These are phyloP conservation scores for Sporothrix sp. DNA, from an alignment of 2,329 filamentous ascomycete genomes.

Conservation along the genomic window DNA sequence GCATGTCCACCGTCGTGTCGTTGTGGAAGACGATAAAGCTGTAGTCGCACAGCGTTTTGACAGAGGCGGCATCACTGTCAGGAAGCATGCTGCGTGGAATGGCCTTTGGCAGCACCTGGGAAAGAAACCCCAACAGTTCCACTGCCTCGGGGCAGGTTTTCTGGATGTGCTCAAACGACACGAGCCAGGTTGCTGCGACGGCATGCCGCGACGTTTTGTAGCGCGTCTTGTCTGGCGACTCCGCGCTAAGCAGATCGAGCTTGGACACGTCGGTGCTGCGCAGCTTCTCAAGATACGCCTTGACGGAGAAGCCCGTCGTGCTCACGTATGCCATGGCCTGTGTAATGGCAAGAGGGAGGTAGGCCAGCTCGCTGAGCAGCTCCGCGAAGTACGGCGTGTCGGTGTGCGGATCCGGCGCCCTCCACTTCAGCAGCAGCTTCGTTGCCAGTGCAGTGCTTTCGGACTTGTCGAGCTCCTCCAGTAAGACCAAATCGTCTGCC, in stretches of 20 bases:
- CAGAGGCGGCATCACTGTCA: slow-evolving; percentile 16
- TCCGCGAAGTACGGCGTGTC: too few relatives aligned
- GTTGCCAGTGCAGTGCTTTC: background rate
- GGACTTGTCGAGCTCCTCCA: slow-evolving; percentile 20
- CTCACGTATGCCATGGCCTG: too few relatives aligned
- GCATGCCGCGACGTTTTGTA: slow-evolving; percentile 19
- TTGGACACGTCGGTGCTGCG: too few relatives aligned
- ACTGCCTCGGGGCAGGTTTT: slow-evolving; percentile 23
- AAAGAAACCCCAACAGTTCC: slow-evolving; percentile 29
- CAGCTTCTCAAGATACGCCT: too few relatives aligned
- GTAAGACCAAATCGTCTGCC: slow-evolving; percentile 16
- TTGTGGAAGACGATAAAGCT: slow-evolving; percentile 21
- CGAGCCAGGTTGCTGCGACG: slow-evolving; percentile 30
- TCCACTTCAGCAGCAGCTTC: background rate
- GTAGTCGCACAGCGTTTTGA: slow-evolving; percentile 26
- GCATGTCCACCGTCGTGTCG: slow-evolving; percentile 27
- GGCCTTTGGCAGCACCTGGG: slow-evolving; percentile 30
- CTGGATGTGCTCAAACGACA: slow-evolving; percentile 32
- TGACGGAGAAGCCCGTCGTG: too few relatives aligned
- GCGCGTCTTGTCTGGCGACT: too few relatives aligned
- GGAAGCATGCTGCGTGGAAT: slow-evolving; percentile 30
- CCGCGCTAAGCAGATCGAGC: too few relatives aligned
- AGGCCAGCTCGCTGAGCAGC: too few relatives aligned
- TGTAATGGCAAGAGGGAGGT: too few relatives aligned
- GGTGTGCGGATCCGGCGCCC: too few relatives aligned